phyloP scores from a whole-genome alignment of 225 moss, liverwort and hornwort species.

The Anthoceros angustus region DNA sequence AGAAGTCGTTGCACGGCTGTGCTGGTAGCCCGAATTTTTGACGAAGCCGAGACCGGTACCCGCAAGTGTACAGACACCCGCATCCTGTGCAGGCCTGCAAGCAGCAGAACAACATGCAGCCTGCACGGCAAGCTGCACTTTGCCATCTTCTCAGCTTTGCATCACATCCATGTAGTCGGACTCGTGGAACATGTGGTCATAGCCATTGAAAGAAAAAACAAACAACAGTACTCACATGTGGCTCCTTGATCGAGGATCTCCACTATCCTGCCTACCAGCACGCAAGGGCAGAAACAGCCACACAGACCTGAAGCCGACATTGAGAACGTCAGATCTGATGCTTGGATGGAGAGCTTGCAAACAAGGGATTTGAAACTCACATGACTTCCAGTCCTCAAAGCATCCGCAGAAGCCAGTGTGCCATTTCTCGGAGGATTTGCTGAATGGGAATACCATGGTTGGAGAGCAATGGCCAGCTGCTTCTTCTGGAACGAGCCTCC shows the following conservation, averaged over 20 bases:
- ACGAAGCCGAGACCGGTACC: slow-evolving; percentile 11
- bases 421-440: slow-evolving; percentile 6
- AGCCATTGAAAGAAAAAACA: background rate
- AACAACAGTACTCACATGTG: slow-evolving; percentile 8
- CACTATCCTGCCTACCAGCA: slow-evolving; percentile 9
- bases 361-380: slow-evolving; percentile 6
- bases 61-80: slow-evolving; percentile 12
- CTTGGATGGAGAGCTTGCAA: background rate
- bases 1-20: slow-evolving; percentile 13
- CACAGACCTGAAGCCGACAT: slow-evolving; percentile 8
- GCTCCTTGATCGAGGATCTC: slow-evolving; percentile 21
- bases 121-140: slow-evolving; percentile 8
- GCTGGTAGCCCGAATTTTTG: slow-evolving; percentile 14
- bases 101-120: slow-evolving; percentile 8
- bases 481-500: too few species aligned
- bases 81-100: slow-evolving; percentile 6
- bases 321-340: background rate
- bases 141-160: background rate
- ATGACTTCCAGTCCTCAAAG: slow-evolving; percentile 12
- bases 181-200: background rate
- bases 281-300: slow-evolving; percentile 15
- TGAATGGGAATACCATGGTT: background rate
- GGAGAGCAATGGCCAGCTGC: too few species aligned
- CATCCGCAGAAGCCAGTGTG: slow-evolving; percentile 12
- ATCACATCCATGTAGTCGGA: background rate